A percentile compares a stretch with the other conserved stretches of the same genome.
phyloP scores from a whole-genome alignment of 2,329 filamentous ascomycete species.

The Sporothrix brunneoviolacea region DNA sequence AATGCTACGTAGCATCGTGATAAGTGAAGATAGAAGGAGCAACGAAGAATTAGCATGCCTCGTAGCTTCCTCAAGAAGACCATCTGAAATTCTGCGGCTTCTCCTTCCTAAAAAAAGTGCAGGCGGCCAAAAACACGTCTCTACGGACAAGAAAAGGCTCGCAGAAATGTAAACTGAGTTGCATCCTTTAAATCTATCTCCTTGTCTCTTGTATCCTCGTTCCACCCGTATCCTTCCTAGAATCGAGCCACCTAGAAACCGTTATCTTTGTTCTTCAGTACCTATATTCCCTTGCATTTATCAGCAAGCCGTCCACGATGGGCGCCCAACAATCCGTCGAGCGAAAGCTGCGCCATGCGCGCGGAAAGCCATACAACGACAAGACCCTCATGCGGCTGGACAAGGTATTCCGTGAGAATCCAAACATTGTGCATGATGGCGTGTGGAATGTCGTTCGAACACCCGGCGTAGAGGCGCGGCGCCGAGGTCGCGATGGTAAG shows the following conservation, averaged over 20 bases:
- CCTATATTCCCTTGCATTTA: neutral
- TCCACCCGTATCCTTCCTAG: too few relatives aligned
- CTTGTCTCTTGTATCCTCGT: too few relatives aligned
- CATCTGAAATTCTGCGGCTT: too few relatives aligned
- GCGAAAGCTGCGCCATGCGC: slow-evolving; percentile 12
- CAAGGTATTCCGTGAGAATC: slow-evolving; percentile 14
- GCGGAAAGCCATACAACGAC: slow-evolving; percentile 10
- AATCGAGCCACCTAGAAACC: neutral
- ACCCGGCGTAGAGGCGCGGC: slow-evolving; percentile 6
- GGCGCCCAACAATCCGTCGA: slow-evolving; percentile 13
- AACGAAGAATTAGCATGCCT: too few relatives aligned
- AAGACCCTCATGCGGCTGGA: slow-evolving; percentile 13
- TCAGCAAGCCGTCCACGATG: neutral
- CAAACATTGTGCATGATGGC: slow-evolving; percentile 9
- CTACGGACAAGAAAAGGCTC: too few relatives aligned
- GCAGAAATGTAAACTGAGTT: too few relatives aligned
- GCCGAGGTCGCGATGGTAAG: slow-evolving; percentile 13
- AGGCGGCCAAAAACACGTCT: too few relatives aligned
- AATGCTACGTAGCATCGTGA: too few relatives aligned
- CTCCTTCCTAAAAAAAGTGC: too few relatives aligned
- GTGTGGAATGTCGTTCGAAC: slow-evolving; percentile 16
- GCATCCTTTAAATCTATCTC: too few relatives aligned
- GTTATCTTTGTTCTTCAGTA: neutral
- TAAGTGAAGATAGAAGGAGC: too few relatives aligned
- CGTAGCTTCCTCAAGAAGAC: too few relatives aligned